Conservation (phyloP, 352 stramenopile genomes). For the Blastocystis sp. region DNA sequence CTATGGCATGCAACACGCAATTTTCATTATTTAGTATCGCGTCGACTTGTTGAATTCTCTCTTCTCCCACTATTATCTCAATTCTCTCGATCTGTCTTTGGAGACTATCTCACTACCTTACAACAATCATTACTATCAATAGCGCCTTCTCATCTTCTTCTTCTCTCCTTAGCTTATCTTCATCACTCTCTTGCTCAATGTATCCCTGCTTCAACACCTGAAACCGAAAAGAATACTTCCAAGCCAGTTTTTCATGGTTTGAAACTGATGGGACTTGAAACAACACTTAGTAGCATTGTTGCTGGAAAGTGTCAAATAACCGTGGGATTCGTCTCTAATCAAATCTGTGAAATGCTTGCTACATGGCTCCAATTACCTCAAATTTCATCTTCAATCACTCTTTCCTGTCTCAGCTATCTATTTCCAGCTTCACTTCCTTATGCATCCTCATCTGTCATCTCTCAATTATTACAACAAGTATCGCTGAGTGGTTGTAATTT, state of each 20-base stretch:
- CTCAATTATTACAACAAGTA: not conserved
- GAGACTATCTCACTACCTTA: not conserved
- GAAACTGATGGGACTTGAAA: not conserved
- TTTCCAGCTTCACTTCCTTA: not conserved
- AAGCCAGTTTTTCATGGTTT: too few species aligned
- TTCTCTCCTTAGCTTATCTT: not conserved
- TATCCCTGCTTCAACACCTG: not conserved
- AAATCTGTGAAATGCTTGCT: not conserved
- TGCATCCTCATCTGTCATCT: not conserved
- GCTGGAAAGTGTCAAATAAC: not conserved
- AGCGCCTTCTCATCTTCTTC: not conserved
- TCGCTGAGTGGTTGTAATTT: not conserved
- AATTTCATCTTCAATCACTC: not conserved
- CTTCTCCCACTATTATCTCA: not conserved
- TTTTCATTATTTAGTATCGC: not conserved
- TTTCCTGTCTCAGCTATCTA: not conserved
- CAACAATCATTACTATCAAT: not conserved
- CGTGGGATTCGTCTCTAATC: not conserved
- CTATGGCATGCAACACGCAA: not conserved
- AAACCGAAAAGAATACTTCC: not conserved
- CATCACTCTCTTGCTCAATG: not conserved
- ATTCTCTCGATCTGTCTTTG: not conserved
- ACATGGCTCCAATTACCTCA: not conserved
- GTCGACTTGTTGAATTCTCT: not conserved
- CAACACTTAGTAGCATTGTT: not conserved